Percentiles rank a stretch among this genome's conserved stretches.
Conservation (phyloP, 768 basidiomycete species). For the Harrya chromipes region DNA sequence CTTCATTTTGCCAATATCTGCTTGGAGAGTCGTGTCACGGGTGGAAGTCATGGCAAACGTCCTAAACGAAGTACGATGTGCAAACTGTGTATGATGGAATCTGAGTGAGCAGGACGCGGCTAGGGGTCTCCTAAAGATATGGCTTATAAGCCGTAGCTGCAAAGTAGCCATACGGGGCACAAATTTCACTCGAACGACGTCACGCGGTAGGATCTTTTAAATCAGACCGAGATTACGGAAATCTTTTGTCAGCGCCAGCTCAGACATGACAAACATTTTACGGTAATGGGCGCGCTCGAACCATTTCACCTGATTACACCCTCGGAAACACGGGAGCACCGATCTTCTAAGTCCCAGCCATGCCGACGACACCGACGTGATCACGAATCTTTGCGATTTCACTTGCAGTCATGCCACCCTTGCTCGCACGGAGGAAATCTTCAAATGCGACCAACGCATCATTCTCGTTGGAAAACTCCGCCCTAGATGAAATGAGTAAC, state of each 20-base stretch:
- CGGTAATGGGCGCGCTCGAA: slow-evolving; percentile 1
- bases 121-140: slow-evolving; percentile 7
- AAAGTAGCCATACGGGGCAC: slow-evolving; percentile 17
- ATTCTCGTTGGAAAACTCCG: slow-evolving; percentile 56
- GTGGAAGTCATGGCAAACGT: slow-evolving; percentile 26
- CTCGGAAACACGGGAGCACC: too few species aligned
- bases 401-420: slow-evolving; percentile 72
- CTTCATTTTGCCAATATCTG: slow-evolving; percentile 55
- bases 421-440: slow-evolving; percentile 79
- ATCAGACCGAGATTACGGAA: too few species aligned
- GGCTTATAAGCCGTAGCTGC: slow-evolving; percentile 8
- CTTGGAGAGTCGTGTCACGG: slow-evolving; percentile 35
- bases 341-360: slow-evolving; percentile 60
- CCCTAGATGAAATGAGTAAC: slow-evolving; percentile 33
- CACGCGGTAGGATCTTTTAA: too few species aligned
- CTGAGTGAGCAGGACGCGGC: background rate
- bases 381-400: slow-evolving; percentile 95
- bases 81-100: background rate
- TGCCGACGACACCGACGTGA: slow-evolving; percentile 79
- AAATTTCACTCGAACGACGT: background rate
- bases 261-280: slow-evolving; percentile 14
- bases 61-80: too few species aligned
- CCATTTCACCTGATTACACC: background rate
- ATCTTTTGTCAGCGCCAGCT: slow-evolving; percentile 1
- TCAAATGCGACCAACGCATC: slow-evolving; percentile 80